Evolutionary conservation across 495 filamentous ascomycete species (phyloP), one percentile per base, ranked within the genome.

Genomic region (Cryomyces minteri): DNA sequence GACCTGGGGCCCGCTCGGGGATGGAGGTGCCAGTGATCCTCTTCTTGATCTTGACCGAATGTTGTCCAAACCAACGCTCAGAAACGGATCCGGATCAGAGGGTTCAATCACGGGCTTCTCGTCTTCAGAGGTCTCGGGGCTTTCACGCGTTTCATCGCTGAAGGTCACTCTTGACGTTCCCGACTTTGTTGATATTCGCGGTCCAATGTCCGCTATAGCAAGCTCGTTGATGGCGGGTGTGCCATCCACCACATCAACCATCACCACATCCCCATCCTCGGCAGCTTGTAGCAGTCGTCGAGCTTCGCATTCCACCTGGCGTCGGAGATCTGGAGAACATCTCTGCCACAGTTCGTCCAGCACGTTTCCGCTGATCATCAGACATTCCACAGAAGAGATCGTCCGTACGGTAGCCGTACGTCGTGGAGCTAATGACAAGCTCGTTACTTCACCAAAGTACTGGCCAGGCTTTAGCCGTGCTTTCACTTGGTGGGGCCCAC

Each of bases 401-500:
- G 88, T 84, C 41, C 88, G 73, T 18, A 98, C 92, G 1, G 90
- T 98, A 18, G 90, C 90, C 8, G 92, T 98, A 54, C 90, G 69
- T 54, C 82, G 76, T 3, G 84, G 84, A 5, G 90, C 88, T 12
- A 96, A 65, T 4, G 84, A 87, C 50, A 98, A 63, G 56, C 87
- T 94, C 5, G 83, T 81, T 25, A 98, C 87, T 62, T 98, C 90
- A 9, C 90, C 90, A 67, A 98, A 98, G 59, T 95, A 95, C 54
- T 95, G 88, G 0, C 90, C 90, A 50, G 84, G 76, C 59, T 73
- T 82, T 31, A 98, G 61, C 37, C 90, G 72, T 10, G 90, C 88
- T 51, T 78, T 77, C 11, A 80, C 73, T 41, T 62, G 58, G 1
- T 45, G 45, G 11, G 33, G 33, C 7, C 34, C 34, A 12, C 34